Evolutionary conservation across 495 filamentous ascomycete genomes (phyloP), one percentile per base, ranked within the genome.

Genomic region (Articulospora tetracladia): DNA sequence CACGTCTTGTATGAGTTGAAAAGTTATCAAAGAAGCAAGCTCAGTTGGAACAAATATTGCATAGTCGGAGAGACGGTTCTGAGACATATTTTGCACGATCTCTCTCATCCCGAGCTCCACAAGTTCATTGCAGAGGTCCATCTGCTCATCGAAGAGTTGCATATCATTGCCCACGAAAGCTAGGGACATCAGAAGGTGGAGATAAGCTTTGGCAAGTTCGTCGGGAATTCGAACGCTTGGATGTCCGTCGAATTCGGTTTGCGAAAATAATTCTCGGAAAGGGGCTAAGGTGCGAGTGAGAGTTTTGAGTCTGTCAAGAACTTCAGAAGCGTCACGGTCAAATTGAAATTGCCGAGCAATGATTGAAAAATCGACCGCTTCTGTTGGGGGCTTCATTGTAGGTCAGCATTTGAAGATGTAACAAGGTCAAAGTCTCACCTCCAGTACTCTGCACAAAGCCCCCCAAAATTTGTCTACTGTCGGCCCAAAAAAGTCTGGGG

Each of bases 401-500:
- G 6, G 30, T 32, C 30, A 32, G 30, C 30, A 32, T 32, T 32
- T 4, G 13, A 32, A 13, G 6, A 6, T 32, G 30, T 6, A 32
- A 13, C 6, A 13, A 32, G 13, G 4, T 32, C 30, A 11, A 17
- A 44, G 3, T 44, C 17, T 44, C n/a, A 44, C 39, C 39, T 44
- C 39, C n/a, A 44, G 39, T 15, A n/a, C 17, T 19, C 15, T 12
- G 17, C 3, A 44, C 39, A 77, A 36, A 11, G 69, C 70, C 24
- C 71, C 71, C 72, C 74, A 76, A 56, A 68, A 77, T 47, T 72
- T 72, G 2, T 58, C 48, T 2, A 65, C 60, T 4, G 69, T 73
- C 0, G 69, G 63, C 0, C 60, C 64, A 34, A 65, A 47, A 22
- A 58, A 64, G 22, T 48, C 39, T 0, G 55, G 30, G 11, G 73